These are phyloP conservation scores for Venturia asperata DNA, from an alignment of 2,329 filamentous ascomycete genomes.

Conservation along the genomic window DNA sequence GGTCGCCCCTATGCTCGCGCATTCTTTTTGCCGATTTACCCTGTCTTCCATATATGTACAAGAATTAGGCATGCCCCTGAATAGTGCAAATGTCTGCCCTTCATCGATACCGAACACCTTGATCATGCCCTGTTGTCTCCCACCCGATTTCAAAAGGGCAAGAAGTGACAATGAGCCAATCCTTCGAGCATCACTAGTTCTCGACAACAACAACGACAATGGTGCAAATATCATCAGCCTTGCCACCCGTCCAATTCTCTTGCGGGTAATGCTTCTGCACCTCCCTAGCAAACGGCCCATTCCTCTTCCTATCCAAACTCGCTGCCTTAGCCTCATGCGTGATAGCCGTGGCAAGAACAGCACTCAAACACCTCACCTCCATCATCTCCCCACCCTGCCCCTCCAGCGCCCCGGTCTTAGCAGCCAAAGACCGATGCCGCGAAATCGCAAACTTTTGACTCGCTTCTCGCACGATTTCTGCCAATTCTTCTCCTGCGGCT, in stretches of 20 bases:
- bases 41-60: neutral
- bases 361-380: conserved; percentile 52
- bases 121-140: neutral
- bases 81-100: neutral
- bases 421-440: neutral
- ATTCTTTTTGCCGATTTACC: neutral
- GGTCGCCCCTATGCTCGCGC: neutral
- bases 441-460: neutral
- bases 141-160: neutral
- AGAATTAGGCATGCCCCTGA: neutral
- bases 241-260: conserved; percentile 84
- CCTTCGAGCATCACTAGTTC: neutral
- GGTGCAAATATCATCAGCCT: conserved; percentile 91
- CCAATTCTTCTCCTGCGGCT: conserved; percentile 42
- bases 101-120: neutral
- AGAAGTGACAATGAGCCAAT: neutral
- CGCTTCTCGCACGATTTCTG: conserved; percentile 35
- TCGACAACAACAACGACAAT: conserved; percentile 50
- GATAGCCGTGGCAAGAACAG: conserved; percentile 69
- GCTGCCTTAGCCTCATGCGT: conserved; percentile 76
- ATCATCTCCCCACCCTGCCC: neutral
- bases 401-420: neutral
- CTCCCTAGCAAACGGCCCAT: conserved; percentile 92
- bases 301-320: conserved; percentile 70
- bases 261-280: conserved; percentile 80